Percentiles rank a stretch among this genome's conserved stretches.
Evolutionary conservation across 768 basidiomycete genomes (phyloP).

Genomic region (Coprinopsis cinerea): DNA sequence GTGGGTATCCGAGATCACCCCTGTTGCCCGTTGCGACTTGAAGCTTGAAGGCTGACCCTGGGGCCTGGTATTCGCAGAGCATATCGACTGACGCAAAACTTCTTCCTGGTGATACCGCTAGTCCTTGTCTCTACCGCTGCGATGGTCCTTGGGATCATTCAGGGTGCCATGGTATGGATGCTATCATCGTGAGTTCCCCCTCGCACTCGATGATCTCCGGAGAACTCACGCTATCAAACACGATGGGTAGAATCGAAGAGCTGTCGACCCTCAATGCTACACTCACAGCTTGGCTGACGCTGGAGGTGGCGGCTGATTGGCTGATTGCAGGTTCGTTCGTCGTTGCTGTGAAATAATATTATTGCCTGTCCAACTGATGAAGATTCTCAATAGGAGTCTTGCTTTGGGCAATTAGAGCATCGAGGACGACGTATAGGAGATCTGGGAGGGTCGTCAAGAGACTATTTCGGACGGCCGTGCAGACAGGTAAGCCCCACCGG

Average conservation of each 20-base stretch:
- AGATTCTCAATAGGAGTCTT: not conserved
- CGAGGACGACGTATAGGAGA: not conserved
- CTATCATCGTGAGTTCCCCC: not conserved
- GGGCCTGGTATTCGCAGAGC: not conserved
- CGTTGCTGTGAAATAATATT: not conserved
- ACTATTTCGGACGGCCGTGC: not conserved
- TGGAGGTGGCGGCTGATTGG: not conserved
- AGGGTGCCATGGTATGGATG: not conserved
- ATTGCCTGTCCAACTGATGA: not conserved
- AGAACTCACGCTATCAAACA: not conserved
- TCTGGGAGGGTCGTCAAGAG: not conserved
- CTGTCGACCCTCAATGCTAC: not conserved
- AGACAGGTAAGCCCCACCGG: not conserved
- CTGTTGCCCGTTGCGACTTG: too few relatives aligned
- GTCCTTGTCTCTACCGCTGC: not conserved
- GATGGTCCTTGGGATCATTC: not conserved
- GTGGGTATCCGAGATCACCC: too few relatives aligned
- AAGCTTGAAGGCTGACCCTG: too few relatives aligned
- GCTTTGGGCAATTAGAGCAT: not conserved
- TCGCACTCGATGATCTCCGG: too few relatives aligned
- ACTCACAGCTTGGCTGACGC: not conserved
- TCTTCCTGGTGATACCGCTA: not conserved
- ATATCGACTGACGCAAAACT: not conserved
- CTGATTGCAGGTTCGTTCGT: not conserved
- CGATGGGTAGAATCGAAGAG: not conserved